Conservation (phyloP, 2,329 filamentous ascomycete genomes). For the Truncatella angustata region DNA sequence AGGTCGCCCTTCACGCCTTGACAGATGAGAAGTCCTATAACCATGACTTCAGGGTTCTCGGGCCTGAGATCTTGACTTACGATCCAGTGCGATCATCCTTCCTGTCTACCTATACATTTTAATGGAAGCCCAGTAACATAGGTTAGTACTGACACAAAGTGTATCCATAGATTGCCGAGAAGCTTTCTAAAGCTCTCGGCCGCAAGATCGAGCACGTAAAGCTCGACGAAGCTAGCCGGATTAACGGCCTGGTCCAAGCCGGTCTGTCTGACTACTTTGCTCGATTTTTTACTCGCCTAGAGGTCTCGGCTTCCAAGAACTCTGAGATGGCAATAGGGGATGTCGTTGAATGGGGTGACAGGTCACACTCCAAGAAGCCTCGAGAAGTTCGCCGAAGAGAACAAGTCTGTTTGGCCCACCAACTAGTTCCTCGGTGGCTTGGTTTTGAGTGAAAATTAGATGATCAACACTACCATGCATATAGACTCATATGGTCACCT, state of each 20-base stretch:
- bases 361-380: constrained; percentile 18
- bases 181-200: constrained; percentile 17
- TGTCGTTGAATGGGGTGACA: constrained; percentile 17
- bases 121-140: too few species aligned
- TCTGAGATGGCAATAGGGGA: constrained; percentile 15
- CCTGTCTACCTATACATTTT: not conserved
- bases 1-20: constrained; percentile 18
- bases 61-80: constrained; percentile 18
- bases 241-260: constrained; percentile 13
- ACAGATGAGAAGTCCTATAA: constrained; percentile 19
- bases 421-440: too few species aligned
- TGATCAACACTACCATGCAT: too few species aligned
- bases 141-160: not conserved
- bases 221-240: constrained; percentile 15
- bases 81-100: not conserved
- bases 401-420: not conserved
- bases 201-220: constrained; percentile 22
- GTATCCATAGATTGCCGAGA: constrained; percentile 17
- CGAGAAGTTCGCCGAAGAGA: constrained; percentile 2
- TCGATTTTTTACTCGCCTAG: constrained; percentile 16
- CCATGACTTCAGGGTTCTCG: constrained; percentile 16
- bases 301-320: constrained; percentile 14
- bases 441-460: too few species aligned
- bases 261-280: constrained; percentile 17
- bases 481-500: too few species aligned